Evolutionary conservation across 2,329 filamentous ascomycete genomes (phyloP).

Genomic region (Trichoderma sp.): DNA sequence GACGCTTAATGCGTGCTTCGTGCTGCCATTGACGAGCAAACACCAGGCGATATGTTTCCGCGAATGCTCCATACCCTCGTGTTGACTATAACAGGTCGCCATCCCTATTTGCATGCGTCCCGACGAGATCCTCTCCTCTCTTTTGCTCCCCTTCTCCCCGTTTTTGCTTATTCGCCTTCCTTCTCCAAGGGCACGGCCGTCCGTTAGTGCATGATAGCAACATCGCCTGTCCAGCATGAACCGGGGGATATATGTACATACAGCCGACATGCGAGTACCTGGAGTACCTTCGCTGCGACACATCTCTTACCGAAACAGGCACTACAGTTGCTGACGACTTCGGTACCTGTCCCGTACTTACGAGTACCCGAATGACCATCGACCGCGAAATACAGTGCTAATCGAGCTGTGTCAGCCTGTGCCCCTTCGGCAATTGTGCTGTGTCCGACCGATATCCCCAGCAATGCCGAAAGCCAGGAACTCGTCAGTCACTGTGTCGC

Average conservation of each 20-base stretch:
- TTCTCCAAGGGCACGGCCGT: not conserved
- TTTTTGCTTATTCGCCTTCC: not conserved
- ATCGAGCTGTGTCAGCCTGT: conserved; percentile 2
- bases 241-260: not conserved
- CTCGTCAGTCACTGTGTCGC: not conserved
- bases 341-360: not conserved
- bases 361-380: not conserved
- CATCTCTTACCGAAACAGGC: not conserved
- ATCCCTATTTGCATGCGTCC: not conserved
- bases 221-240: not conserved
- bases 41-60: not conserved
- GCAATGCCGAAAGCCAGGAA: conserved; percentile 1
- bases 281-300: not conserved
- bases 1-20: not conserved
- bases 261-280: not conserved
- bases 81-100: not conserved
- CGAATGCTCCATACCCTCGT: not conserved
- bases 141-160: not conserved
- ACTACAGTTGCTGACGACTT: not conserved
- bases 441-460: not conserved
- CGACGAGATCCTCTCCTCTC: too few relatives aligned
- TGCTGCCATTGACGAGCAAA: not conserved
- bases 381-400: not conserved
- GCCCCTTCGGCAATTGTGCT: conserved; percentile 11
- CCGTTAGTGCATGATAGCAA: not conserved